Evolutionary conservation across 2,329 filamentous ascomycete species (phyloP).

Genomic region (Mycosphaerelloides madeirae): DNA sequence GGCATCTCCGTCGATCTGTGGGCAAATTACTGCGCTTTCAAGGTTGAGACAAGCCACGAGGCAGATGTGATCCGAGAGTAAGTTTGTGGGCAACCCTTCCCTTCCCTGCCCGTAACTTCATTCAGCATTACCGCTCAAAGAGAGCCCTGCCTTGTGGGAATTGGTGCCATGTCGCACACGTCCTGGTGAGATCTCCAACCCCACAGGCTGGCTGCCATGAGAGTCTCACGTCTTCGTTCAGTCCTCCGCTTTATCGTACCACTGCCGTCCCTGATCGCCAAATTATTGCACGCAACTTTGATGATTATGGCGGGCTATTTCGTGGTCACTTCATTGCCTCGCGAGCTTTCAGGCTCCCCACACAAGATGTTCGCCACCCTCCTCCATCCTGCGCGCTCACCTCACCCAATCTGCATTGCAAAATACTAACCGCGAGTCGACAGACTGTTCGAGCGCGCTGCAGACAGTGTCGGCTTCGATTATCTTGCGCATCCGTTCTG

Average conservation of each 20-base stretch:
- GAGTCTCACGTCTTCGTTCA: constrained; percentile 30
- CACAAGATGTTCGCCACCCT: constrained; percentile 30
- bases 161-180: constrained; percentile 10
- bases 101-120: constrained; percentile 35
- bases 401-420: constrained; percentile 6
- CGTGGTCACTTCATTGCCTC: constrained; percentile 8
- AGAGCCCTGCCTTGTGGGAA: constrained; percentile 14
- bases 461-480: constrained; percentile 79
- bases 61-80: constrained; percentile 98
- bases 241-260: constrained; percentile 13
- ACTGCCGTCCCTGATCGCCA: too few relatives aligned
- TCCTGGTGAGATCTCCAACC: constrained; percentile 29
- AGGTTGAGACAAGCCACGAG: constrained; percentile 94
- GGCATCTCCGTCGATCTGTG: constrained; percentile 92
- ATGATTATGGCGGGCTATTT: neutral
- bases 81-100: constrained; percentile 67
- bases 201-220: constrained; percentile 20
- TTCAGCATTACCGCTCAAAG: constrained; percentile 10
- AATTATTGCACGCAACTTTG: too few relatives aligned
- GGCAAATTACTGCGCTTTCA: constrained; percentile 97
- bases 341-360: constrained; percentile 11
- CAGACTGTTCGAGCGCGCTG: constrained; percentile 90
- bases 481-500: constrained; percentile 94
- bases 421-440: constrained; percentile 37
- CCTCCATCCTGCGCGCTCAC: constrained; percentile 28